Evolutionary conservation across 2,329 filamentous ascomycete genomes (phyloP).

Genomic region (Aureobasidium namibiae): DNA sequence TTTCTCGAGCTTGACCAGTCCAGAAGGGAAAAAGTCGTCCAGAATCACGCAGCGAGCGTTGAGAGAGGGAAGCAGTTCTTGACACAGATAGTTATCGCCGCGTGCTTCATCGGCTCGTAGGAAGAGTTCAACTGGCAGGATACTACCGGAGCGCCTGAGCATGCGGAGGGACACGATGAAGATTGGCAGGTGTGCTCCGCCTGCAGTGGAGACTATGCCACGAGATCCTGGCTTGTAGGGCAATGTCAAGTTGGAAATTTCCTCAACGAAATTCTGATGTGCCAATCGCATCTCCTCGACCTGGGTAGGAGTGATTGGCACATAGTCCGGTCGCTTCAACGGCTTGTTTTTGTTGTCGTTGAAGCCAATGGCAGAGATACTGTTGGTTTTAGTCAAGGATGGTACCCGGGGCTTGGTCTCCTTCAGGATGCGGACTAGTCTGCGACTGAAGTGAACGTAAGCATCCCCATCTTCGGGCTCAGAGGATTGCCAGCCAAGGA

Average conservation of each 20-base stretch:
- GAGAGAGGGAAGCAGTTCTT: slow-evolving; percentile 35
- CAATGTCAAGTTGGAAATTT: not conserved
- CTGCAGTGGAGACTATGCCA: slow-evolving; percentile 12
- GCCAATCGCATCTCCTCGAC: slow-evolving; percentile 6
- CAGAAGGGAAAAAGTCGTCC: slow-evolving; percentile 30
- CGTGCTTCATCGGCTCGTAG: slow-evolving; percentile 33
- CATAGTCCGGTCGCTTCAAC: slow-evolving; percentile 2
- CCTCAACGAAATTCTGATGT: not conserved
- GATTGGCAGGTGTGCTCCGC: slow-evolving; percentile 9
- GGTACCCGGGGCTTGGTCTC: slow-evolving; percentile 2
- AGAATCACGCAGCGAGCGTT: slow-evolving; percentile 38
- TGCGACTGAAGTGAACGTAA: slow-evolving; percentile 9
- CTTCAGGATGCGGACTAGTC: slow-evolving; percentile 6
- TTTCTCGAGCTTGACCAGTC: slow-evolving; percentile 28
- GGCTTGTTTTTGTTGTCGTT: slow-evolving; percentile 4
- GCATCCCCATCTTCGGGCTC: slow-evolving; percentile 4
- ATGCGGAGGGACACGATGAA: slow-evolving; percentile 22
- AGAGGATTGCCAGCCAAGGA: slow-evolving; percentile 3
- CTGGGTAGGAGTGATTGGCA: not conserved
- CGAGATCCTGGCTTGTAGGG: slow-evolving; percentile 1
- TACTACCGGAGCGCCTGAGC: slow-evolving; percentile 36
- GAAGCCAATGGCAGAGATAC: not conserved
- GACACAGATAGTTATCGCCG: slow-evolving; percentile 33
- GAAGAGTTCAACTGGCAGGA: slow-evolving; percentile 40
- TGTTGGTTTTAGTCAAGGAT: slow-evolving; percentile 8